phyloP scores from a whole-genome alignment of 495 filamentous ascomycete genomes.

The Podospora pseudopauciseta region DNA sequence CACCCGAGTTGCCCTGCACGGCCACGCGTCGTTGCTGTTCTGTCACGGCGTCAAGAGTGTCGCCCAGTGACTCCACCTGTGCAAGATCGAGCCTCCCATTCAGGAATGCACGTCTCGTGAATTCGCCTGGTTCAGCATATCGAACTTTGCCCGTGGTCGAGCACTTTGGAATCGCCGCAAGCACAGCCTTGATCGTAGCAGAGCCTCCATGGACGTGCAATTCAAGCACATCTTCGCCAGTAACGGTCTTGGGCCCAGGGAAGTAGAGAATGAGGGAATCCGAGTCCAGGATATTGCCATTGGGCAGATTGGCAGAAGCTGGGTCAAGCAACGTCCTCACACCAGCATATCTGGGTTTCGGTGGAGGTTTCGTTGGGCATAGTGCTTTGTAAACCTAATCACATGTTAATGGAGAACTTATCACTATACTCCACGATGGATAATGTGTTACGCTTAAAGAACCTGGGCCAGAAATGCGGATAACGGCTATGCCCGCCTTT shows the following conservation, averaged over 20 bases:
- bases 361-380: conserved; percentile 61
- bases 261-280: conserved; percentile 85
- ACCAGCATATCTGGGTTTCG: conserved; percentile 70
- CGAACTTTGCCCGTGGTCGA: conserved; percentile 47
- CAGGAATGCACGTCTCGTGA: conserved; percentile 87
- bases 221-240: conserved; percentile 89
- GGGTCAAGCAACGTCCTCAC: conserved; percentile 77
- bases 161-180: conserved; percentile 64
- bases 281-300: conserved; percentile 65
- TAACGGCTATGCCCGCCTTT: conserved; percentile 84
- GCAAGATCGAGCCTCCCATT: conserved; percentile 82
- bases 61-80: conserved; percentile 90
- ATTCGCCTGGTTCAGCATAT: conserved; percentile 93
- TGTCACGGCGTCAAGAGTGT: conserved; percentile 80
- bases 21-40: conserved; percentile 89
- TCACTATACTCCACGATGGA: not conserved
- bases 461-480: conserved; percentile 79
- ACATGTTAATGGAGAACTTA: conserved; percentile 10
- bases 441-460: conserved; percentile 57
- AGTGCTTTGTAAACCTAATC: conserved; percentile 69
- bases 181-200: conserved; percentile 80
- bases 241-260: conserved; percentile 76
- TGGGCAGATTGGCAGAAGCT: conserved; percentile 24
- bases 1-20: conserved; percentile 68
- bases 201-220: conserved; percentile 91